Conservation (phyloP, 805 yeast genomes). For the Metschnikowia koreensis region DNA sequence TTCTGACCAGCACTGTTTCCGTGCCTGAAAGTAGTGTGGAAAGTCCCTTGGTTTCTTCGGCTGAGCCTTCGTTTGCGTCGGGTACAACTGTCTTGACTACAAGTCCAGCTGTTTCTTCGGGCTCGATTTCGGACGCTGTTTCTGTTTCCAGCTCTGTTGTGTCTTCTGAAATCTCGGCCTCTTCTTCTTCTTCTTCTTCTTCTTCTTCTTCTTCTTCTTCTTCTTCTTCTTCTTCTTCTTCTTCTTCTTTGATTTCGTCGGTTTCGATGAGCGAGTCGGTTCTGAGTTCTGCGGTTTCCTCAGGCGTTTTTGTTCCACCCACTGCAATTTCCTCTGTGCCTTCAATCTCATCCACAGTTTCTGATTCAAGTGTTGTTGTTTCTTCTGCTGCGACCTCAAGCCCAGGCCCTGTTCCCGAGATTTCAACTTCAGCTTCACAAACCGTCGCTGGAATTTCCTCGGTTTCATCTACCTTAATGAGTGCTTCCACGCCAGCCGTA, state of each 20-base stretch:
- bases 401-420: not conserved
- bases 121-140: not conserved
- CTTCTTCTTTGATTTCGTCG: not conserved
- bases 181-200: not conserved
- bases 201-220: not conserved
- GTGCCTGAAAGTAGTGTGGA: not conserved
- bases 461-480: not conserved
- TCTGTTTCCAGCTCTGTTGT: not conserved
- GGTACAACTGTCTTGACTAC: not conserved
- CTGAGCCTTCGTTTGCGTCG: not conserved
- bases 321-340: not conserved
- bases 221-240: not conserved
- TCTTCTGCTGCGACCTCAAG: not conserved
- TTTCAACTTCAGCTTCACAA: not conserved
- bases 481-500: not conserved
- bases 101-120: not conserved
- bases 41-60: not conserved
- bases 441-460: not conserved
- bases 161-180: not conserved
- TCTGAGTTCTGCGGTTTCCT: not conserved
- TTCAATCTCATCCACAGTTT: not conserved
- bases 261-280: not conserved
- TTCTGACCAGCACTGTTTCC: conserved; percentile 1
- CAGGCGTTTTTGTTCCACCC: not conserved
- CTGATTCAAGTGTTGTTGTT: not conserved